Base-by-base conservation (phyloP, 768 basidiomycete species). In the Termitomyces sp. region DNA sequence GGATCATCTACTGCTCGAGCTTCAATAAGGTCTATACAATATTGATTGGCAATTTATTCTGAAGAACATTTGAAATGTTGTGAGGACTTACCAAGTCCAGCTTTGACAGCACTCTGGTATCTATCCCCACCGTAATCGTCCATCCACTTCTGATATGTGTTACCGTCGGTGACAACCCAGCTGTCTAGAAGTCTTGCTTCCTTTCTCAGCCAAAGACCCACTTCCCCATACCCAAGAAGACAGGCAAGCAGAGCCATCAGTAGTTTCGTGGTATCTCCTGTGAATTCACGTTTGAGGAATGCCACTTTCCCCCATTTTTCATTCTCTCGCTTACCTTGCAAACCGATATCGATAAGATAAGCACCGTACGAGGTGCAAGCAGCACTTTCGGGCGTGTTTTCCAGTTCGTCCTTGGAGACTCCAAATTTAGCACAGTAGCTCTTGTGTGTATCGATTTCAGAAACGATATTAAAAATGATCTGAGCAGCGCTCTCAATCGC, bases 141-240 rank as follows among this genome's bases (percentile, higher is more conserved):
- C 62, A 89, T 88, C 89, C 88, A 92, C 57, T 74, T 68, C 43
- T 77, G 77, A 70, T 95, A 97, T 5, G 85, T 82, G 65, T 96
- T 96, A 0, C 80, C 83, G 10, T 85, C 80, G 55, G 85, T 67
- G 36, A 76, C 65, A 20, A 89, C 81, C 80, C 85, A 86, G 22
- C 76, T 80, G 26, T 75, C 74, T n/a, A 64, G 68, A 10, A 73
- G 76, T 40, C 62, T 65, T 36, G 75, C 80, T 58, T 87, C 79
- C 36, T 79, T 82, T 69, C 85, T 81, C 33, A 98, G 74, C 87
- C 93, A 91, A 40, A 92, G 72, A 1, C 94, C 95, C 0, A 95
- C 92, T 68, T 96, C 91, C 12, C 95, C 95, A 67, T 97, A 98
- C 2, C 95, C 95, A 0, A 96, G 74, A 9, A 96, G 76, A 68